Evolutionary conservation across 192 early-diverging fungal species (phyloP), one percentile per base, ranked within the genome.

Genomic region (Rhizoclosmatium sp.): DNA sequence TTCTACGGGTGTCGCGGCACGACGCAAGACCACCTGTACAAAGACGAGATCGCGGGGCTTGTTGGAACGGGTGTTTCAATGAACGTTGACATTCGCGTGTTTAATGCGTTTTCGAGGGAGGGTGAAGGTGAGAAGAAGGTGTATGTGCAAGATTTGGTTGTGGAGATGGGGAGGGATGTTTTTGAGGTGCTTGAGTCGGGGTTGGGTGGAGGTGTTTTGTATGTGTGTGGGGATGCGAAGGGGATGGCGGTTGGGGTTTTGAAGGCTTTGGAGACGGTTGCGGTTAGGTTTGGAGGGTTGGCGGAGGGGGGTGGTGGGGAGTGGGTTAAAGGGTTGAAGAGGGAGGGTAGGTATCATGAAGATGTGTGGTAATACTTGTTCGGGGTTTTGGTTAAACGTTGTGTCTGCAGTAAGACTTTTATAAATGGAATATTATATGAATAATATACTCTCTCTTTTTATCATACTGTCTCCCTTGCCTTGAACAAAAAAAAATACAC

Each of bases 241-340:
- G 84, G 89, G 78, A 99, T 99, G 98, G 98, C 98, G 39, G 90
- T 90, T 59, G 96, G 98, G 75, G 98, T 99, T 7, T 82, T 93
- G 64, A 69, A 83, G 31, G 84, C 84, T 5, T 83, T 98, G 67
- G 78, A 85, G 2, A 72, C 83, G 71, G 90, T 97, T 82, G 94
- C 96, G 2, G 82, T 85, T 73, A 71, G 78, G 4, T 82, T 85
- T 59, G 95, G 94, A 4, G 92, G 85, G 4, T 83, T 92, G 82
- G 75, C 12, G 41, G 80, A 88, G 2, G 91, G 92, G 66, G 84
- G 83, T 64, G 95, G 94, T 0, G 85, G 86, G 65, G 86, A 83
- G 54, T 99, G 93, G 91, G 86, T 98, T 45, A 96, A 96, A 69
- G 91, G 95, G 71, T 85, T 99, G 82, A 91, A 93, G 71, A 87